phyloP scores from a whole-genome alignment of 305 asterid species.

The Solanum hybrid region DNA sequence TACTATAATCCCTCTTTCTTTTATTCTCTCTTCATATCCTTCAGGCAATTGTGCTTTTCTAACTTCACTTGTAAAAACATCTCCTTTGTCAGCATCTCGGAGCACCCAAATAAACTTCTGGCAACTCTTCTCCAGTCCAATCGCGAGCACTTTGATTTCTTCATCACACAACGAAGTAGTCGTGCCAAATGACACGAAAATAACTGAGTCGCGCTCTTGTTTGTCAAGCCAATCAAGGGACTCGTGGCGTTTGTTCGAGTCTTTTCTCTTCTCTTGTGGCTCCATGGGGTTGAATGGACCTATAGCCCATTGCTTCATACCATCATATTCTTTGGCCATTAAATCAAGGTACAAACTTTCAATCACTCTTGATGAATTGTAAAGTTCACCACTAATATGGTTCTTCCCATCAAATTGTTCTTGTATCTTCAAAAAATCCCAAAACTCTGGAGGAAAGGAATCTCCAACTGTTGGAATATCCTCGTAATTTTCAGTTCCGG shows the following conservation, averaged over 20 bases:
- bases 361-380: slow-evolving; percentile 26
- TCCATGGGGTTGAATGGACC: not conserved
- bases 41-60: slow-evolving; percentile 24
- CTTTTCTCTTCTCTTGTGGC: not conserved
- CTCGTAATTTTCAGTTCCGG: not conserved
- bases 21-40: slow-evolving; percentile 12
- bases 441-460: slow-evolving; percentile 20
- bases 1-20: slow-evolving; percentile 36
- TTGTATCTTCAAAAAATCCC: slow-evolving; percentile 18
- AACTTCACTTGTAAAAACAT: slow-evolving; percentile 2
- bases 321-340: slow-evolving; percentile 11
- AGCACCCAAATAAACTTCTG: slow-evolving; percentile 8
- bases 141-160: slow-evolving; percentile 19
- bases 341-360: slow-evolving; percentile 37
- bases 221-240: not conserved
- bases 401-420: not conserved
- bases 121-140: slow-evolving; percentile 33
- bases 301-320: slow-evolving; percentile 16
- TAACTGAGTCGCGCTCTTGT: not conserved
- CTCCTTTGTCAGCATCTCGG: not conserved
- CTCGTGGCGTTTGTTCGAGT: not conserved
- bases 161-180: slow-evolving; percentile 29
- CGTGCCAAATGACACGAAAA: slow-evolving; percentile 33
- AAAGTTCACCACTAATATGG: slow-evolving; percentile 27
- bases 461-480: slow-evolving; percentile 16